phyloP scores from a whole-genome alignment of 164 flowering plant species.

The Nelumbo lutea region DNA sequence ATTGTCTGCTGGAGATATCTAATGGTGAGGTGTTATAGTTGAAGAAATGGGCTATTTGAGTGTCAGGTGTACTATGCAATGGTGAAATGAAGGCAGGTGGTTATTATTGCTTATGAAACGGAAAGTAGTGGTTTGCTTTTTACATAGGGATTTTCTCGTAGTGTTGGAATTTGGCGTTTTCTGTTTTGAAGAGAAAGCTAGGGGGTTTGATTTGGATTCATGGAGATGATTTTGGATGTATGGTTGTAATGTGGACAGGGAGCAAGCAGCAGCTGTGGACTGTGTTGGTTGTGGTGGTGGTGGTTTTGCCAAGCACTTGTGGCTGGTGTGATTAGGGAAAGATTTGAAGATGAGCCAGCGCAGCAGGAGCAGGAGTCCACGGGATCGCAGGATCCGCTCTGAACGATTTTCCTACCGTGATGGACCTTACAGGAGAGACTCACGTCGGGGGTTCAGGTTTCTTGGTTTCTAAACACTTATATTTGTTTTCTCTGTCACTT shows the following conservation, averaged over 20 bases:
- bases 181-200: constrained; percentile 19
- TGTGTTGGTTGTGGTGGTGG: constrained; percentile 31
- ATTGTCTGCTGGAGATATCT: neutral
- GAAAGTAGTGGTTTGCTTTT: constrained; percentile 17
- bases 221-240: constrained; percentile 39
- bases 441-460: constrained; percentile 51
- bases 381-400: constrained; percentile 42
- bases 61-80: too few relatives aligned
- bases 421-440: constrained; percentile 47
- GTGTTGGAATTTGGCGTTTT: constrained; percentile 22
- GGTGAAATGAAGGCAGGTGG: too few relatives aligned
- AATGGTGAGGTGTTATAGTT: constrained; percentile 10
- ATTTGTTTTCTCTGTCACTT: constrained; percentile 2
- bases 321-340: constrained; percentile 21
- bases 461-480: constrained; percentile 21
- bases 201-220: constrained; percentile 26
- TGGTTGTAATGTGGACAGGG: constrained; percentile 58
- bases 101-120: neutral
- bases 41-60: constrained; percentile 3
- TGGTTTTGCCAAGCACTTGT: constrained; percentile 25
- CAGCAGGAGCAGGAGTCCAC: constrained; percentile 41
- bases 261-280: constrained; percentile 33
- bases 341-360: constrained; percentile 38
- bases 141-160: constrained; percentile 16
- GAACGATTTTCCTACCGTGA: constrained; percentile 39